phyloP scores from a whole-genome alignment of 2,329 filamentous ascomycete species.

The Thielaviopsis musarum region DNA sequence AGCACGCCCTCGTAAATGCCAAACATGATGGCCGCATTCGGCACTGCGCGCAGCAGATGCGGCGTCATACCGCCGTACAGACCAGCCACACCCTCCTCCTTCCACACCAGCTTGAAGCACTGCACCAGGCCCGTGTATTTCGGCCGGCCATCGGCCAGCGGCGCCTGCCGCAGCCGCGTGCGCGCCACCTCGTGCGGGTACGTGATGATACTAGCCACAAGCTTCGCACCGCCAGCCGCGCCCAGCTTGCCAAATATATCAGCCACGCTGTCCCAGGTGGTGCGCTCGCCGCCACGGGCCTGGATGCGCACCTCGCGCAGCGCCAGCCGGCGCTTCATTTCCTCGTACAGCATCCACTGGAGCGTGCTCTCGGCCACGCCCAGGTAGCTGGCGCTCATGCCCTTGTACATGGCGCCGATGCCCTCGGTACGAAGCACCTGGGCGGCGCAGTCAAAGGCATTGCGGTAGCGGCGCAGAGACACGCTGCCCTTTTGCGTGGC shows the following conservation, averaged over 20 bases:
- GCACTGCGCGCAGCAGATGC: slow-evolving; percentile 79
- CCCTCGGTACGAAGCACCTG: slow-evolving; percentile 73
- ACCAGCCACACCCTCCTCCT: slow-evolving; percentile 71
- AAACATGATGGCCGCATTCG: slow-evolving; percentile 91
- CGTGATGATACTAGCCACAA: slow-evolving; percentile 66
- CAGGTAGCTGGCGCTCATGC: slow-evolving; percentile 79
- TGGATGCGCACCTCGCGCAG: slow-evolving; percentile 42
- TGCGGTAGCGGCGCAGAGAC: slow-evolving; percentile 56
- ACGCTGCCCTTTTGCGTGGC: slow-evolving; percentile 40
- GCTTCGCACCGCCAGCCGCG: slow-evolving; percentile 70
- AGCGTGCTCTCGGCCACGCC: slow-evolving; percentile 80
- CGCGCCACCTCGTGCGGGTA: slow-evolving; percentile 89
- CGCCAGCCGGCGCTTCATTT: slow-evolving; percentile 63
- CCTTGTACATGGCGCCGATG: slow-evolving; percentile 67
- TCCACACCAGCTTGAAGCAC: slow-evolving; percentile 76
- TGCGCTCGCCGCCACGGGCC: slow-evolving; percentile 44
- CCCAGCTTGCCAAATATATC: slow-evolving; percentile 64
- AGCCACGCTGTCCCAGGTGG: slow-evolving; percentile 55
- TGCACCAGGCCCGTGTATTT: slow-evolving; percentile 84
- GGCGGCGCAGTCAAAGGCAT: slow-evolving; percentile 72
- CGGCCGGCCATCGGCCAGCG: slow-evolving; percentile 45
- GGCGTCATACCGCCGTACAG: slow-evolving; percentile 85
- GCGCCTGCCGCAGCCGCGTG: slow-evolving; percentile 71
- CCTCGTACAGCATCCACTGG: slow-evolving; percentile 90
- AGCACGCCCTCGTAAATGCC: slow-evolving; percentile 59